These are phyloP conservation scores for Talaromyces thailandensis DNA, from an alignment of 495 filamentous ascomycete species.

Conservation along the genomic window DNA sequence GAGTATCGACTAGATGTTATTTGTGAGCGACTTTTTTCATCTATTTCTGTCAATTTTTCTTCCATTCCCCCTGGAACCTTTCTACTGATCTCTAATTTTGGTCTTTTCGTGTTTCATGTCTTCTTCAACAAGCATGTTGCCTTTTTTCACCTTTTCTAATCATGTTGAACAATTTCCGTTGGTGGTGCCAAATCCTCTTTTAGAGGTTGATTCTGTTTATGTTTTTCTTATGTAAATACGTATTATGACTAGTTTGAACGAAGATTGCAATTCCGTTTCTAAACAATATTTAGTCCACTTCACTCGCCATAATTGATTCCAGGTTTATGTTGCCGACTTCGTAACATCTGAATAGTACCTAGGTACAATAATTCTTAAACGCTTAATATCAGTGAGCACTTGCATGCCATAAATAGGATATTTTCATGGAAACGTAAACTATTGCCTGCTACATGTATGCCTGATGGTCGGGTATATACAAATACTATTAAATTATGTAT, in stretches of 20 bases:
- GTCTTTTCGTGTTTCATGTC: not conserved
- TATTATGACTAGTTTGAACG: not conserved
- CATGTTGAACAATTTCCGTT: not conserved
- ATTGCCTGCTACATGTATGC: not conserved
- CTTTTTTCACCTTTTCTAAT: not conserved
- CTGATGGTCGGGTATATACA: not conserved
- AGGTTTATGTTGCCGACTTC: too few relatives aligned
- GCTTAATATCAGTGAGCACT: not conserved
- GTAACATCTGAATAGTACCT: too few relatives aligned
- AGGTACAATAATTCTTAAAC: too few relatives aligned
- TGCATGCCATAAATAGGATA: not conserved
- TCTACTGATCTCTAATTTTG: slow-evolving; percentile 9
- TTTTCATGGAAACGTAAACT: not conserved
- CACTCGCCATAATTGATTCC: not conserved
- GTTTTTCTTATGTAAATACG: not conserved
- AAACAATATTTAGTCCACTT: not conserved
- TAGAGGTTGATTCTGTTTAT: not conserved
- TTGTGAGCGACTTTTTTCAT: slow-evolving; percentile 12
- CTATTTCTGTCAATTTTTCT: slow-evolving; percentile 16
- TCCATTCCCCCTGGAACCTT: slow-evolving; percentile 1
- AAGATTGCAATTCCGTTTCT: not conserved
- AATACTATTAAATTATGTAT: not conserved
- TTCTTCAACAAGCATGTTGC: not conserved
- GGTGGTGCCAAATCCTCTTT: not conserved
- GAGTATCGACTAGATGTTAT: not conserved